A percentile compares a stretch with the other conserved stretches of the same genome.
phyloP scores from a whole-genome alignment of 2,329 filamentous ascomycete species.

The Graphium sp. region DNA sequence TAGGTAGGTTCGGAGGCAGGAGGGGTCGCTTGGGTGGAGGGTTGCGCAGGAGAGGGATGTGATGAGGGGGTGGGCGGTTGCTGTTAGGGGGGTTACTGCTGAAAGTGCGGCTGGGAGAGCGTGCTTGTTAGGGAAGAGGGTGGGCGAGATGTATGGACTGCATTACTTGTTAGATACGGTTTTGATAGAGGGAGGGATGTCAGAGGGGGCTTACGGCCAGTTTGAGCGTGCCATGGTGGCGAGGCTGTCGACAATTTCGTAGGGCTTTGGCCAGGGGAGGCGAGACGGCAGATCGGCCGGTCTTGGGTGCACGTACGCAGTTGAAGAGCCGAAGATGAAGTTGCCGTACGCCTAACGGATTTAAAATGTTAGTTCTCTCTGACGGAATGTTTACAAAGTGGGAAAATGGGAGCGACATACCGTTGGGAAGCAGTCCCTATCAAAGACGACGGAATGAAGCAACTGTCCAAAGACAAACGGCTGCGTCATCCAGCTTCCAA shows the following conservation, averaged over 20 bases:
- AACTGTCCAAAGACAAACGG: conserved; percentile 62
- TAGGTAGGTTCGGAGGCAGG: conserved; percentile 72
- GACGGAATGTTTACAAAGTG: no score
- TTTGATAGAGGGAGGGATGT: not conserved
- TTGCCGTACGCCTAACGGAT: conserved; percentile 22
- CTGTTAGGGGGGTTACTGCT: conserved; percentile 60
- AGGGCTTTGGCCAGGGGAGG: conserved; percentile 57
- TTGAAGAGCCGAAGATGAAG: conserved; percentile 52
- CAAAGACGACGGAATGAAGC: conserved; percentile 60
- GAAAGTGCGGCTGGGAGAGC: conserved; percentile 50
- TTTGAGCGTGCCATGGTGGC: conserved; percentile 64
- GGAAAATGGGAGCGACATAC: conserved; percentile 19
- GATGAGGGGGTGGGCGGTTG: conserved; percentile 74
- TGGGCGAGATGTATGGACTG: conserved; percentile 67
- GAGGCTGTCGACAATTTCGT: conserved; percentile 65
- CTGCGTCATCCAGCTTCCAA: conserved; percentile 70
- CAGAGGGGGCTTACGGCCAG: conserved; percentile 52
- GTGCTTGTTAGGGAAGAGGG: conserved; percentile 60
- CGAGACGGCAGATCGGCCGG: conserved; percentile 51
- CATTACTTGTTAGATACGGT: not conserved
- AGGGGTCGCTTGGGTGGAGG: conserved; percentile 75
- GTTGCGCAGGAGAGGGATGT: conserved; percentile 74
- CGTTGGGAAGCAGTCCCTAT: conserved; percentile 54
- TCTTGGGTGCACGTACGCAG: conserved; percentile 59
- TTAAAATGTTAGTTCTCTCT: conserved; percentile 8